Base-by-base conservation (phyloP, 169 alveolate species). In the Plasmodium blacklocki region DNA sequence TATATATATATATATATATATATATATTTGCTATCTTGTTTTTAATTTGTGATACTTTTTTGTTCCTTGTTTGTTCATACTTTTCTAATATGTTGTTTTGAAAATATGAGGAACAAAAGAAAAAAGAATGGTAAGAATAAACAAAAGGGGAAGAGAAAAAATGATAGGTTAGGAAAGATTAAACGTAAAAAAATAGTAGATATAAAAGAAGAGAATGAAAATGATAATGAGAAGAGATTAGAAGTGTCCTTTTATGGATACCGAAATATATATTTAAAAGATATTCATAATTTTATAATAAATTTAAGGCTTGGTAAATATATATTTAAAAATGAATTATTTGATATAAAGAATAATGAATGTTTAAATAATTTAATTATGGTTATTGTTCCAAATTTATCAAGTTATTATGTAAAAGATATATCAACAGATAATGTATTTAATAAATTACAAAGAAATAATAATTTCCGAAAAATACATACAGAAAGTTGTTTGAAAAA, bases 221-320 rank as follows among this genome's bases (percentile, higher is more conserved):
- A 74, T 6, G 60, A 74, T 14, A 14, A 26, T 21, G 21, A 18
- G 15, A 74, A 23, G 29, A 74, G 60, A 21, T 18, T 83, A 14
- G 50, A 83, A 72, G 70, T 83, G 23, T 47, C 71, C 18, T 68
- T 83, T 58, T 83, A 29, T 47, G 73, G 83, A 4, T 14, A 68
- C 39, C 52, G 60, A 56, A 68, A 83, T 67, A 68, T 83, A 68
- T 68, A 19, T 49, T 29, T 83, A 29, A 83, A 60, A 83, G 91
- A 83, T 54, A 68, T 83, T 18, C 91, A 83, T 49, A 83, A 83
- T 58, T 83, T 83, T 83, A 67, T 83, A 15, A 26, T 67, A 19
- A 68, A 83, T 39, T 73, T 83, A 32, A 70, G 91, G 47, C 43
- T 58, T 7, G 62, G 70, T 0, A 83, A 83, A 45, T 23, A 21